Percentiles rank a stretch among this genome's conserved stretches.
Conservation (phyloP, 164 flowering plant genomes). For the Cinnamomum micranthum region DNA sequence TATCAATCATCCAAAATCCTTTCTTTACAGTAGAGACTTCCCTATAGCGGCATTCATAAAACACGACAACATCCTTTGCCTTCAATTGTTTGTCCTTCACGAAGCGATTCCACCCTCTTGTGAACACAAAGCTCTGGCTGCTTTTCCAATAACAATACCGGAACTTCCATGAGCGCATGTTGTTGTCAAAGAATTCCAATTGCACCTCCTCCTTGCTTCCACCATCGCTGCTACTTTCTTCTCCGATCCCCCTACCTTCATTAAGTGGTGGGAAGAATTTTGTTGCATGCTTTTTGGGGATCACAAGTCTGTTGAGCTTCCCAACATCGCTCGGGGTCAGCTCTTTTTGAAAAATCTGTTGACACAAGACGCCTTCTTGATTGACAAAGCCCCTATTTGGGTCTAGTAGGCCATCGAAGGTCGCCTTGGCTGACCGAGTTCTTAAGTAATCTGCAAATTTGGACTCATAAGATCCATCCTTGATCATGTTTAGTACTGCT, state of each 20-base stretch:
- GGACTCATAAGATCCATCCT: constrained; percentile 48
- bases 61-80: constrained; percentile 43
- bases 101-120: constrained; percentile 73
- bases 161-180: constrained; percentile 57
- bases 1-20: constrained; percentile 27
- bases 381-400: neutral
- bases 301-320: constrained; percentile 78
- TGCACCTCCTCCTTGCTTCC: constrained; percentile 23
- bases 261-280: constrained; percentile 45
- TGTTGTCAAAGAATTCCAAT: constrained; percentile 42
- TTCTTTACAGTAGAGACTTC: constrained; percentile 8
- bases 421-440: constrained; percentile 4
- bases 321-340: constrained; percentile 90
- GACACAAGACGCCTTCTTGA: constrained; percentile 18
- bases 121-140: constrained; percentile 80
- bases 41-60: constrained; percentile 30
- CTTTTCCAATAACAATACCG: constrained; percentile 86
- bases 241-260: constrained; percentile 11
- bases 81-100: constrained; percentile 58
- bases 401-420: constrained; percentile 3
- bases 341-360: constrained; percentile 71
- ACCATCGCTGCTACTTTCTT: constrained; percentile 12
- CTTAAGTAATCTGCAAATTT: constrained; percentile 34
- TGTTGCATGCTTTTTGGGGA: constrained; percentile 68
- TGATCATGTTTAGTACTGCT: constrained; percentile 46